A percentile compares a stretch with the other conserved stretches of the same genome.
phyloP scores from a whole-genome alignment of 768 basidiomycete species.

The Nidularia sp. region DNA sequence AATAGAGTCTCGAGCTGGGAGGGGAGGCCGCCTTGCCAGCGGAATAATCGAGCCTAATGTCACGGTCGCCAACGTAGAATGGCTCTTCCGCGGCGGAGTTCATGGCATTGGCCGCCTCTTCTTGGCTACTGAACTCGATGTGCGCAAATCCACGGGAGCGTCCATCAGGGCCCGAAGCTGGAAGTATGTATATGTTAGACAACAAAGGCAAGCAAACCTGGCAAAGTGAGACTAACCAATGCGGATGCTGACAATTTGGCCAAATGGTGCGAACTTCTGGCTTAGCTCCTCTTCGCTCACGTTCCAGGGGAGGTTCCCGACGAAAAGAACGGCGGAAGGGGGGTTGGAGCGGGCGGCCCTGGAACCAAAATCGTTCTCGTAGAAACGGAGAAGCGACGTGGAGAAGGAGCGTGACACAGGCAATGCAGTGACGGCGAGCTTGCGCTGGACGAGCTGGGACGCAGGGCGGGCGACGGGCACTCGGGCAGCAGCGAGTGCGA shows the following conservation, averaged over 20 bases:
- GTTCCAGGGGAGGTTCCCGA: conserved; percentile 53
- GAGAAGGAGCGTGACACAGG: conserved; percentile 16
- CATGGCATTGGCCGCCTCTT: conserved; percentile 30
- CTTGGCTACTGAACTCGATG: conserved; percentile 32
- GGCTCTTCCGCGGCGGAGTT: conserved; percentile 37
- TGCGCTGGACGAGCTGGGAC: conserved; percentile 4
- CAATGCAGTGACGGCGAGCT: conserved; percentile 3
- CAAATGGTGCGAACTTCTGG: conserved; percentile 39
- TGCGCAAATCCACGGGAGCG: conserved; percentile 40
- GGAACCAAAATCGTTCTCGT: too few species aligned
- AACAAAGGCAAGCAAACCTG: neutral
- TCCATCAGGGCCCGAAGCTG: conserved; percentile 29
- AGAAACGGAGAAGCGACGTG: conserved; percentile 7
- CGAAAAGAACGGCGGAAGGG: conserved; percentile 35
- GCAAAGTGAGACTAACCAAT: conserved; percentile 31
- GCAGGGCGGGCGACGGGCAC: conserved; percentile 6
- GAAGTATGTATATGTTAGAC: neutral
- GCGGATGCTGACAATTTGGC: conserved; percentile 28
- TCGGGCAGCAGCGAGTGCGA: conserved; percentile 21
- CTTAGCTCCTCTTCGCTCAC: conserved; percentile 33
- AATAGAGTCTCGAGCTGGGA: conserved; percentile 27
- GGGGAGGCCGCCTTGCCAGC: neutral
- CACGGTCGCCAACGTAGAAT: conserved; percentile 43
- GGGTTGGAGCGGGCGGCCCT: conserved; percentile 5
- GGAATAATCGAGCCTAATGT: conserved; percentile 38